phyloP scores from a whole-genome alignment of 2,329 filamentous ascomycete genomes.

The Cladosporium sp. region DNA sequence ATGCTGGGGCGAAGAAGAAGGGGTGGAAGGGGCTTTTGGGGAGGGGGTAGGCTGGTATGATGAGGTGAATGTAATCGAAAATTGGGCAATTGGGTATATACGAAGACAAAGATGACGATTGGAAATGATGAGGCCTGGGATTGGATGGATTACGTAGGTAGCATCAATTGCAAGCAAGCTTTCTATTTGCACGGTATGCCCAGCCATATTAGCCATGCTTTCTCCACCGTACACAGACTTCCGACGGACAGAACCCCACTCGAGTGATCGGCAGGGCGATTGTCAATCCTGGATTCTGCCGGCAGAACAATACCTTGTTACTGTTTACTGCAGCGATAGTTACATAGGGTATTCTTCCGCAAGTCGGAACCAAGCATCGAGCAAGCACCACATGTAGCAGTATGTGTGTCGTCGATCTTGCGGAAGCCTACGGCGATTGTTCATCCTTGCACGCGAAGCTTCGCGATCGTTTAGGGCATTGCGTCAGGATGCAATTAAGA shows the following conservation, averaged over 20 bases:
- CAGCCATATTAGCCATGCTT: no score
- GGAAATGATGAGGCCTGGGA: not conserved
- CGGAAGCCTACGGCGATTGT: no score
- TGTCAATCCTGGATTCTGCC: not conserved
- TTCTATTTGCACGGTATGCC: no score
- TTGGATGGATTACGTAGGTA: not conserved
- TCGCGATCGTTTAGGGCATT: not conserved
- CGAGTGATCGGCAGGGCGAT: not conserved
- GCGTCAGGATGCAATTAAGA: constrained; percentile 1
- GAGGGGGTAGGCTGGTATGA: not conserved
- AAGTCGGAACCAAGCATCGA: not conserved
- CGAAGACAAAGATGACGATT: not conserved
- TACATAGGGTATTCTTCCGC: not conserved
- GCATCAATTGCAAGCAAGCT: not conserved
- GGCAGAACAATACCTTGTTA: not conserved
- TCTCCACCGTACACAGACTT: not conserved
- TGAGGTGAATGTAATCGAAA: not conserved
- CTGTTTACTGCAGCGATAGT: not conserved
- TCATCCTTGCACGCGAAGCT: not conserved
- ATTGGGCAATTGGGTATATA: not conserved
- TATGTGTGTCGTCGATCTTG: no score
- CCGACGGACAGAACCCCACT: not conserved
- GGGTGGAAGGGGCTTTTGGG: constrained; percentile 27
- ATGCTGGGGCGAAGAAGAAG: constrained; percentile 25
- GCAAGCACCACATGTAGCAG: no score